Evolutionary conservation across 495 filamentous ascomycete species (phyloP), one percentile per base, ranked within the genome.

Genomic region (Neurospora cerealis): DNA sequence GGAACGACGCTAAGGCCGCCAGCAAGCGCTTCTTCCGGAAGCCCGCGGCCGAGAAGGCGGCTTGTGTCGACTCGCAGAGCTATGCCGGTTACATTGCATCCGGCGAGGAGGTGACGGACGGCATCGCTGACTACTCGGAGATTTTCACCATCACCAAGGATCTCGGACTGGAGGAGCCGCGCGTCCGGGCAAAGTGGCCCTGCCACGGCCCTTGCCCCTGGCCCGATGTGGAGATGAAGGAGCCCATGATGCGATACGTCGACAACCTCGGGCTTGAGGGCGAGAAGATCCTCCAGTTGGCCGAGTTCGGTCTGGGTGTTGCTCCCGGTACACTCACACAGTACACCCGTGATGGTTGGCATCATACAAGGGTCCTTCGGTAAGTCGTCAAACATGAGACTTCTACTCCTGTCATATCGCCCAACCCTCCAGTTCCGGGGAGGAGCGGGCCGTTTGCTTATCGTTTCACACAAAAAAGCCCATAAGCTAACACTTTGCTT

Each of bases 61-160:
- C 77, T 24, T 82, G 80, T 71, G 83, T 86, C n/a, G 83, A 86
- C 77, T 76, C 78, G 69, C 79, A 80, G 75, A 85, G 83, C 74
- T 86, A 83, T 71, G 73, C 83, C 2, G 83, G 84, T 17, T 86
- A 86, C 76, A 85, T 86, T 28, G 84, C 83, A 32, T 86, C 83
- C 2, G 84, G 83, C n/a, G 83, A 86, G 74, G 84, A 86, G 73
- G 71, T 86, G 6, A 86, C 84, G n/a, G 80, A 81, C 72, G 83
- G 81, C 15, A 78, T 86, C 38, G 83, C 81, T 46, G 84, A 86
- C 73, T 86, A 85, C 74, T 85, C 83, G 4, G 84, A 86, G 78
- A 83, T 85, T 48, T 85, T 86, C 75, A 86, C 84, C 60, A 79
- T 86, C 69, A 85, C 81, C 38, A 85, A 84, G 71, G 84, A 86